Percentiles rank a stretch among this genome's conserved stretches.
Evolutionary conservation across 2,329 filamentous ascomycete species (phyloP).

Genomic region (Xylariales sp.): DNA sequence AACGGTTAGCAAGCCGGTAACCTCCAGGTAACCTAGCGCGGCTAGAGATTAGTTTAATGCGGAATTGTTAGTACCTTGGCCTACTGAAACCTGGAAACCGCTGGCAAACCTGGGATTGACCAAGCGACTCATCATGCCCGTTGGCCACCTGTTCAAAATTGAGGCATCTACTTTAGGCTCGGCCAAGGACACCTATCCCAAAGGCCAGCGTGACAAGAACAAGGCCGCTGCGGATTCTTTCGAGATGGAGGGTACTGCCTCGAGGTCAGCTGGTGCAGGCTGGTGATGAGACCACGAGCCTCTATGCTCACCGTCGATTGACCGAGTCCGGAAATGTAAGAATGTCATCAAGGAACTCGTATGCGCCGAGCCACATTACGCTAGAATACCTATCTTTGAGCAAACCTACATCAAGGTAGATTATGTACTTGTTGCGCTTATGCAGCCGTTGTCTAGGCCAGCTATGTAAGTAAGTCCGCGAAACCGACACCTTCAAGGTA

Average conservation of each 20-base stretch:
- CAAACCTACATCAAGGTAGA: too few relatives aligned
- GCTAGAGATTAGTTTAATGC: too few relatives aligned
- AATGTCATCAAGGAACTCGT: not conserved
- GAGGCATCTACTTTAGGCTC: not conserved
- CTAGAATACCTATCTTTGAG: too few relatives aligned
- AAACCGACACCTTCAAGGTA: too few relatives aligned
- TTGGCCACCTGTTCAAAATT: not conserved
- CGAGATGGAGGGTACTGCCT: not conserved
- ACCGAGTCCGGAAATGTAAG: not conserved
- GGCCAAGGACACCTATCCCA: not conserved
- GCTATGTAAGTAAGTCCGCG: too few relatives aligned
- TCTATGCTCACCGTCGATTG: not conserved
- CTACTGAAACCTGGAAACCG: too few relatives aligned
- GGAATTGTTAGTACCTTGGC: too few relatives aligned
- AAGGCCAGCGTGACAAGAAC: not conserved
- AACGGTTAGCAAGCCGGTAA: too few relatives aligned
- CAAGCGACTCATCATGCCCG: not conserved
- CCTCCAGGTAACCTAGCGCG: too few relatives aligned
- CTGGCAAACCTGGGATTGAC: not conserved
- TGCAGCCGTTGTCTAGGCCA: too few relatives aligned
- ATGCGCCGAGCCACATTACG: not conserved
- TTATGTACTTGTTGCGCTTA: too few relatives aligned
- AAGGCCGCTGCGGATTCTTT: too few relatives aligned
- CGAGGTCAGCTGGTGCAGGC: constrained; percentile 4
- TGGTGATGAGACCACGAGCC: constrained; percentile 1